Conservation (phyloP, 371 early-diverging fungal species). For the Blyttiomyces sp. region DNA sequence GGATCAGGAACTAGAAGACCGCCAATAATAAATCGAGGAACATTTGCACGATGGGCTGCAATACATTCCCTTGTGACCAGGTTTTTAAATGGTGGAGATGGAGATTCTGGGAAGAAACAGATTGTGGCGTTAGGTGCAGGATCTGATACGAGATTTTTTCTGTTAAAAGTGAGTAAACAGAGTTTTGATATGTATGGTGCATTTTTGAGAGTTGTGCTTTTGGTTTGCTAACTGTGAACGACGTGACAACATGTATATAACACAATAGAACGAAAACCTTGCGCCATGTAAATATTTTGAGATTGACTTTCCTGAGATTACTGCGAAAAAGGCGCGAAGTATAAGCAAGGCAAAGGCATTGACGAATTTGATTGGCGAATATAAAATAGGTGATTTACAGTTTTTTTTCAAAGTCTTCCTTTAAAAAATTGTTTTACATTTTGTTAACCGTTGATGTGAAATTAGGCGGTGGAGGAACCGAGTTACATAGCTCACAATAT, state of each 20-base stretch:
- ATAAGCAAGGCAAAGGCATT: constrained; percentile 62
- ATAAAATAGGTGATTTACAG: constrained; percentile 43
- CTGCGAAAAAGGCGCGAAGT: constrained; percentile 67
- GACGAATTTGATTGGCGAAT: constrained; percentile 47
- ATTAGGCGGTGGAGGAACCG: constrained; percentile 61
- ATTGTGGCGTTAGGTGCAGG: constrained; percentile 89
- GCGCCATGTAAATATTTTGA: constrained; percentile 69
- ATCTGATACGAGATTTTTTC: constrained; percentile 88
- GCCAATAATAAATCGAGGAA: constrained; percentile 91
- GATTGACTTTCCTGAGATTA: constrained; percentile 88
- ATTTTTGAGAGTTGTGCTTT: not conserved
- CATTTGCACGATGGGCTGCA: constrained; percentile 67
- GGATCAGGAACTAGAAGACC: too few relatives aligned
- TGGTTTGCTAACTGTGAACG: not conserved
- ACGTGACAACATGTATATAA: not conserved
- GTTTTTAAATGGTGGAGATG: constrained; percentile 43
- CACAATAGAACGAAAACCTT: constrained; percentile 12
- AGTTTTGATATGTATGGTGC: not conserved
- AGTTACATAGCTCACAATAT: constrained; percentile 65
- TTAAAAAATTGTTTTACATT: not conserved
- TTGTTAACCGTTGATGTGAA: not conserved
- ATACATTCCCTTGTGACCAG: constrained; percentile 61
- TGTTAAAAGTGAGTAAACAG: constrained; percentile 52
- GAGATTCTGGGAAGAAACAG: constrained; percentile 51
- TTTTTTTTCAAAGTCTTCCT: not conserved